Base-by-base conservation (phyloP, 768 basidiomycete species). In the Hydnum rufescens region DNA sequence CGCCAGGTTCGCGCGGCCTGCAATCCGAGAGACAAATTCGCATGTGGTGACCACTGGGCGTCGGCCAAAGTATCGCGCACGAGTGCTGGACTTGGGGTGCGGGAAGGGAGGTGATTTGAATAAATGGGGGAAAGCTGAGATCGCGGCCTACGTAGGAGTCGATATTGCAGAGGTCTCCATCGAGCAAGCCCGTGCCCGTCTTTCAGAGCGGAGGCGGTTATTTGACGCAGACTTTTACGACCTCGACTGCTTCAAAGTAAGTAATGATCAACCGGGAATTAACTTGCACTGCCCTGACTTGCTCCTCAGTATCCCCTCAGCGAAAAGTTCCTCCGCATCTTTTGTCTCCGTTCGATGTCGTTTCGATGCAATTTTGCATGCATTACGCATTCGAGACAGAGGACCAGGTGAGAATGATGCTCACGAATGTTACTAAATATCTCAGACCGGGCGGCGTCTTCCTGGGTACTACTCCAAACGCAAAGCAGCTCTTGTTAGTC, bases 351-450 rank as follows among this genome's bases (percentile, higher is more conserved):
- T 95, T 95, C 61, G 95, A 97, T 61, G 86, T 89, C 53, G 89
- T 97, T 3, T 86, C 88, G 2, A 87, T 96, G 88, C 95, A 99
- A 63, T 99, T 99, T 64, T 97, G 95, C 66, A 96, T 99, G 86
- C 95, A 99, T 64, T 97, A 99, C 62, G 95, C 95, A 4, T 97
- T 99, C 63, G 90, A 97, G 64, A 82, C 74, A n/a, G 74, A 77
- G 29, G 69, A 74, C 54, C 95, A 95, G 62, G 84, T 79, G 25
- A 74, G 86, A 30, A 81, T 77, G 63, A 95, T 99, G 95, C 76
- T 99, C 30, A 74, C 78, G 32, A 99, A 99, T 63, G 92, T 90
- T 29, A 75, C 77, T 53, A 67, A 73, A 44, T 80, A 81, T 71
- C 70, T 99, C 43, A 70, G 83, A 29, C 70, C 72, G 26, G 93